A percentile compares a stretch with the other conserved stretches of the same genome.
Conservation (phyloP, 495 filamentous ascomycete genomes). For the Podospora pseudoanserina region DNA sequence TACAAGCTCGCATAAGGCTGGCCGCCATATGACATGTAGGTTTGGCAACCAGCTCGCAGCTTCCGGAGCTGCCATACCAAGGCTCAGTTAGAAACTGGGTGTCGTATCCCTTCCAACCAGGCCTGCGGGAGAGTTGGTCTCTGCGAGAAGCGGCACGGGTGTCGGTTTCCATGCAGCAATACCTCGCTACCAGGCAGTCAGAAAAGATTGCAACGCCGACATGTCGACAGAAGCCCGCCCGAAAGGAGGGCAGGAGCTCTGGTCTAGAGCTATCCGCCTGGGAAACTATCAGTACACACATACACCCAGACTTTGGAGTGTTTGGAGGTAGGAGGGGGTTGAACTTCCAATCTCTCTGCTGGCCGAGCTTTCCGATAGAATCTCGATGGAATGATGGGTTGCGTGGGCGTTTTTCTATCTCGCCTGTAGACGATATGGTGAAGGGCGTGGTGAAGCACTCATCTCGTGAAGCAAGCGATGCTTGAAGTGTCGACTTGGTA, state of each 20-base stretch:
- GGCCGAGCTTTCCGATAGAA: neutral
- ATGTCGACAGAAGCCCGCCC: neutral
- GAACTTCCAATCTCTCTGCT: slow-evolving; percentile 5
- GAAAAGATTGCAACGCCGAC: neutral
- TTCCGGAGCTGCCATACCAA: neutral
- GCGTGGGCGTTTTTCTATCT: neutral
- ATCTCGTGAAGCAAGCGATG: neutral
- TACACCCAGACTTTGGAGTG: slow-evolving; percentile 3
- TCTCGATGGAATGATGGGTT: neutral
- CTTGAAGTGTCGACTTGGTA: neutral
- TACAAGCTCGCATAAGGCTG: neutral
- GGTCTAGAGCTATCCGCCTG: neutral
- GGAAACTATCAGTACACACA: neutral
- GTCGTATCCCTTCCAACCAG: neutral
- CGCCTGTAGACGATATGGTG: neutral
- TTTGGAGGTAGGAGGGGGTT: neutral
- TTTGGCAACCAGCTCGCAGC: neutral
- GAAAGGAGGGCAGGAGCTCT: neutral
- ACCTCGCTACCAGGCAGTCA: neutral
- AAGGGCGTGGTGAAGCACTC: neutral
- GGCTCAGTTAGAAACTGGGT: neutral
- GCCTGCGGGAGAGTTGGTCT: neutral
- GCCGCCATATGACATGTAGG: neutral
- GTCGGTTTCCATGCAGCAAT: neutral
- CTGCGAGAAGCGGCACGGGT: neutral